These are phyloP conservation scores for Tolypocladium ovalisporum DNA, from an alignment of 2,329 filamentous ascomycete genomes.

Conservation along the genomic window DNA sequence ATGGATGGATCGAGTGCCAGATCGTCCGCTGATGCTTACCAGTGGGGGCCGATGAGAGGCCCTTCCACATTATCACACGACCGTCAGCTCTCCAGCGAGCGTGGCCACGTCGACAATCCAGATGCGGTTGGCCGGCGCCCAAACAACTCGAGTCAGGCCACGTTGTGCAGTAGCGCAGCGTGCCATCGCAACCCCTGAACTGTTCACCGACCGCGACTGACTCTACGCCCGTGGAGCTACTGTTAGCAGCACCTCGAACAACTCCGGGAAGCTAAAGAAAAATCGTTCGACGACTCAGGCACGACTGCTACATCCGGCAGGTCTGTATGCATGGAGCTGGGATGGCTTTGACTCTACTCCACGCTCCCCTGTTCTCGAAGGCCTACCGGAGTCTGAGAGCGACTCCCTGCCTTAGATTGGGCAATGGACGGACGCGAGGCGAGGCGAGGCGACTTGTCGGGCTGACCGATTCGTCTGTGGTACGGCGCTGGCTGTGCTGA, in stretches of 20 bases:
- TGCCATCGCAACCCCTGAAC: not conserved
- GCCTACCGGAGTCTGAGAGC: not conserved
- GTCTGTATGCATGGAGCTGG: not conserved
- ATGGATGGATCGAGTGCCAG: not conserved
- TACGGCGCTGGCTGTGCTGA: not conserved
- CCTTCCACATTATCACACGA: not conserved
- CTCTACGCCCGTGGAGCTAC: not conserved
- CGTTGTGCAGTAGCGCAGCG: not conserved
- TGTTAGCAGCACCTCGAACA: not conserved
- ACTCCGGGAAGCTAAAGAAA: not conserved
- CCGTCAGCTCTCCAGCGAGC: not conserved
- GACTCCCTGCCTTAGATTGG: not conserved
- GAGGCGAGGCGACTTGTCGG: not conserved
- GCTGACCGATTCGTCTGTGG: not conserved
- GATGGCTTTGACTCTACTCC: not conserved
- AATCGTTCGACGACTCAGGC: not conserved
- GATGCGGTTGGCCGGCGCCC: not conserved
- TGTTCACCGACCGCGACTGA: not conserved
- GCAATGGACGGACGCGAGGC: not conserved
- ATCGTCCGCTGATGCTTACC: not conserved
- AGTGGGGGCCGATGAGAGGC: not conserved
- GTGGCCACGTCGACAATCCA: not conserved
- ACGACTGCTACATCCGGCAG: not conserved
- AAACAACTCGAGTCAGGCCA: not conserved
- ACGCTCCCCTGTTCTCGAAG: not conserved